Evolutionary conservation across 164 flowering plant genomes (phyloP).

Genomic region (Protea cynaroides): DNA sequence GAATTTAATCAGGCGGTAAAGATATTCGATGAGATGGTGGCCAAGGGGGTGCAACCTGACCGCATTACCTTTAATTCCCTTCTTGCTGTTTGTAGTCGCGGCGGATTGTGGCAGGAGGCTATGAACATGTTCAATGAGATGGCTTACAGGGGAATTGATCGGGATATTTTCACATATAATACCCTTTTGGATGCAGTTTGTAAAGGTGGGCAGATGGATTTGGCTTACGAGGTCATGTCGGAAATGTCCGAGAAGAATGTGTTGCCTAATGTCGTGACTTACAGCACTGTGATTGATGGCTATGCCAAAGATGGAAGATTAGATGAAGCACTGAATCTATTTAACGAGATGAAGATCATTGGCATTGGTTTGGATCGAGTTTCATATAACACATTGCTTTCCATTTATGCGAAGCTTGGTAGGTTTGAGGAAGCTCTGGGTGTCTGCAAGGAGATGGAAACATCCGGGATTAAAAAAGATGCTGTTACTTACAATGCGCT

Average conservation of each 20-base stretch:
- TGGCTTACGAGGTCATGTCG: slow-evolving; percentile 67
- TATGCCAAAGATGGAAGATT: slow-evolving; percentile 76
- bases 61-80: slow-evolving; percentile 87
- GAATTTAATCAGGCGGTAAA: slow-evolving; percentile 48
- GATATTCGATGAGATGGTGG: slow-evolving; percentile 76
- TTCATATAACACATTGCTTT: slow-evolving; percentile 72
- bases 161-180: slow-evolving; percentile 86
- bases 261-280: slow-evolving; percentile 85
- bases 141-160: slow-evolving; percentile 65
- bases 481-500: slow-evolving; percentile 92
- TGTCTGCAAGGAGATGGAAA: slow-evolving; percentile 81
- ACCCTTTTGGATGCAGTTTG: slow-evolving; percentile 85
- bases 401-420: slow-evolving; percentile 80
- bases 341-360: slow-evolving; percentile 66
- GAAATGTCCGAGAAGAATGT: slow-evolving; percentile 70
- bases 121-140: slow-evolving; percentile 64
- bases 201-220: slow-evolving; percentile 88
- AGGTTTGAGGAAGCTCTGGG: slow-evolving; percentile 72
- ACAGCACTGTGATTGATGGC: slow-evolving; percentile 91
- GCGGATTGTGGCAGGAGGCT: slow-evolving; percentile 84
- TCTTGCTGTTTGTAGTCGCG: slow-evolving; percentile 83
- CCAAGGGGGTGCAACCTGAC: slow-evolving; percentile 75
- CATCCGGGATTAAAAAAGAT: slow-evolving; percentile 68
- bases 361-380: slow-evolving; percentile 79
- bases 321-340: slow-evolving; percentile 72